Percentiles rank a stretch among this genome's conserved stretches.
These are phyloP conservation scores for Arctium minus DNA, from an alignment of 129 eudicot genomes.

Conservation along the genomic window DNA sequence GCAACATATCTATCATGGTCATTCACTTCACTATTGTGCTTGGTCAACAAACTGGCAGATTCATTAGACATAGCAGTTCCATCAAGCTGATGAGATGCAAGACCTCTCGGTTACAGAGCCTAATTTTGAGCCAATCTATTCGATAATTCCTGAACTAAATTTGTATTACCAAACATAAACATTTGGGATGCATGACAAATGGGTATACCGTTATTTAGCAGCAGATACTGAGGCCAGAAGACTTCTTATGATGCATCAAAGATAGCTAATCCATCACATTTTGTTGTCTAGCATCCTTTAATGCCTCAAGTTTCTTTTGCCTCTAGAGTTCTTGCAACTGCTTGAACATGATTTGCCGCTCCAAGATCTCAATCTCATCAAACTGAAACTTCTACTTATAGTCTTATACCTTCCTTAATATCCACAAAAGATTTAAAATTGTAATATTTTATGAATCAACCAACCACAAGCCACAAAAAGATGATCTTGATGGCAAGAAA, in stretches of 20 bases:
- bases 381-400: conserved; percentile 29
- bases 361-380: conserved; percentile 49
- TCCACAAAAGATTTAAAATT: neutral
- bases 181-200: conserved; percentile 46
- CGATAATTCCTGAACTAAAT: conserved; percentile 3
- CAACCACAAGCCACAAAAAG: neutral
- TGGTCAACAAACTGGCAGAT: conserved; percentile 31
- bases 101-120: too few species aligned
- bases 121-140: too few species aligned
- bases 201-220: conserved; percentile 36
- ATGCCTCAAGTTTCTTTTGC: conserved; percentile 49
- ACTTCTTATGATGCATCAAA: conserved; percentile 23
- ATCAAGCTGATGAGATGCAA: neutral
- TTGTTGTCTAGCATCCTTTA: conserved; percentile 36
- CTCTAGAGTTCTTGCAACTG: conserved; percentile 60
- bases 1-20: neutral
- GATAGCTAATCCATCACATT: conserved; percentile 38
- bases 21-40: conserved; percentile 29
- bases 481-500: too few species aligned
- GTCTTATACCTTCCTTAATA: neutral
- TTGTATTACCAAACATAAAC: conserved; percentile 41
- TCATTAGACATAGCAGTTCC: conserved; percentile 11
- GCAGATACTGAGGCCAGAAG: conserved; percentile 29
- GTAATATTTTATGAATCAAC: neutral
- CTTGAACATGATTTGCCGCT: conserved; percentile 61